Evolutionary conservation across 495 filamentous ascomycete genomes (phyloP).

Genomic region (Parathielavia hyrcaniae): DNA sequence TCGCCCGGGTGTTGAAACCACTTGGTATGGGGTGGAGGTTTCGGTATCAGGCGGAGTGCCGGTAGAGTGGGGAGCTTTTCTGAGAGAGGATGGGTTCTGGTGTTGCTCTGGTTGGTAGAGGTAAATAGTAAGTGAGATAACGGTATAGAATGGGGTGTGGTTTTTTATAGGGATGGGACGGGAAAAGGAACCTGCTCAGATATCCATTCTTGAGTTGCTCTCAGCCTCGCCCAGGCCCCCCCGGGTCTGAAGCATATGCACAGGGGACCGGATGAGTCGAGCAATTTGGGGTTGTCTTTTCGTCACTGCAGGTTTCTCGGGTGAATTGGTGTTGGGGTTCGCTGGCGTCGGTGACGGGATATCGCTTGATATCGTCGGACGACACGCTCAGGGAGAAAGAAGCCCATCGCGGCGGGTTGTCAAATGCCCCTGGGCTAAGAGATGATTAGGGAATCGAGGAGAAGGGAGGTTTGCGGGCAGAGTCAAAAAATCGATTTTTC

Average conservation of each 20-base stretch:
- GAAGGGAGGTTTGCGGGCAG: too few species aligned
- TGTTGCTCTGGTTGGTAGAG: background rate
- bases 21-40: background rate
- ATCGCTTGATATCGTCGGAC: conserved; percentile 16
- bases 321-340: background rate
- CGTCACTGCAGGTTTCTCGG: conserved; percentile 15
- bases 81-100: background rate
- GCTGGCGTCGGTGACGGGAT: background rate
- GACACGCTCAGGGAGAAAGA: background rate
- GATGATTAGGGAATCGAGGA: too few species aligned
- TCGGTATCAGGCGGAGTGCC: background rate
- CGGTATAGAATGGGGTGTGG: background rate
- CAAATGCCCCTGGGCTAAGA: too few species aligned
- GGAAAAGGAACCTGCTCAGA: conserved; percentile 38
- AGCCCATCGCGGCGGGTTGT: background rate
- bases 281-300: conserved; percentile 10
- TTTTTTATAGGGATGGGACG: background rate
- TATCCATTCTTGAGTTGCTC: conserved; percentile 40
- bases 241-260: conserved; percentile 3
- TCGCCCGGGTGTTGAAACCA: background rate
- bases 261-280: conserved; percentile 18
- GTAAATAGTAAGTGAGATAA: background rate
- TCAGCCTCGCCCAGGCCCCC: conserved; percentile 25
- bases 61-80: background rate
- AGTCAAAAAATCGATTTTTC: too few species aligned